These are phyloP conservation scores for Ballota nigra DNA, from an alignment of 257 asterid genomes.

Conservation along the genomic window DNA sequence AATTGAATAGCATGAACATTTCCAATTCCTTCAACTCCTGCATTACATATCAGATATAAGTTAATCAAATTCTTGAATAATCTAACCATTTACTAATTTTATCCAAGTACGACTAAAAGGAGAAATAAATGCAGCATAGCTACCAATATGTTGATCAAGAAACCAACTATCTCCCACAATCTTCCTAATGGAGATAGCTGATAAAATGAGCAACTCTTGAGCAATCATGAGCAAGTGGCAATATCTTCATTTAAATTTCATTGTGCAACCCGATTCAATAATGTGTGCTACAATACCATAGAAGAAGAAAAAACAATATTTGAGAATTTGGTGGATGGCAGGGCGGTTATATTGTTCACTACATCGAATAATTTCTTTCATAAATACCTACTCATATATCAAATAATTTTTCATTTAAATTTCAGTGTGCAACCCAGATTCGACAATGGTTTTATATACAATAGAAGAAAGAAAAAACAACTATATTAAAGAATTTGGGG, in stretches of 20 bases:
- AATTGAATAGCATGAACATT: constrained; percentile 79
- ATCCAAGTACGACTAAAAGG: constrained; percentile 9
- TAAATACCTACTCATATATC: not conserved
- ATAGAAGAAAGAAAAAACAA: not conserved
- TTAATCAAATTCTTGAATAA: not conserved
- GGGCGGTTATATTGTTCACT: not conserved
- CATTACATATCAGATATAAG: constrained; percentile 25
- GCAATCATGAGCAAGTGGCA: not conserved
- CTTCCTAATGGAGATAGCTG: not conserved
- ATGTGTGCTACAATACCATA: not conserved
- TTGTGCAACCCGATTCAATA: not conserved
- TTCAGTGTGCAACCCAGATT: not conserved
- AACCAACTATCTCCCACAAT: not conserved
- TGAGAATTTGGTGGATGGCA: not conserved
- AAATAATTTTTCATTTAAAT: not conserved
- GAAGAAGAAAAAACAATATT: no score
- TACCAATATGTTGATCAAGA: constrained; percentile 13
- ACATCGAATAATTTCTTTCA: not conserved
- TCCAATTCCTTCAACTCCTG: constrained; percentile 97
- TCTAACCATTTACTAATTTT: constrained; percentile 16
- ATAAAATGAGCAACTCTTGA: not conserved
- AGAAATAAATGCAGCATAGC: not conserved
- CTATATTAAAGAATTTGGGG: not conserved
- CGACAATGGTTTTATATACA: not conserved
- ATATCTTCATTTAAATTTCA: not conserved